Percentiles rank a stretch among this genome's conserved stretches.
Evolutionary conservation across 1,284 basidiomycete genomes (phyloP).

Genomic region (Fistulinella staudtii): DNA sequence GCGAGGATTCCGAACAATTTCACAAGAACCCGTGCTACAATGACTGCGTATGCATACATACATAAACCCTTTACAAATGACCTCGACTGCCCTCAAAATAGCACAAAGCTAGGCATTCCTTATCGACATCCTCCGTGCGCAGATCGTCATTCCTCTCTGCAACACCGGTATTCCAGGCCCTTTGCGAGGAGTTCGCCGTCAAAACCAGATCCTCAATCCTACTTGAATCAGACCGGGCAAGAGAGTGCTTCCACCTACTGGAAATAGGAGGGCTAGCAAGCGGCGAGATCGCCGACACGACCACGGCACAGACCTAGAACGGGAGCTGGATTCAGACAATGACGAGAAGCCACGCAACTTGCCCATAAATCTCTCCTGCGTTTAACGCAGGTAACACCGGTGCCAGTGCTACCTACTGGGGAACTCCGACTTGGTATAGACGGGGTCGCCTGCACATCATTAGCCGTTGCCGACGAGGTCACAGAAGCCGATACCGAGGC

Average conservation of each 20-base stretch:
- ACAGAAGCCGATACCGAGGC: constrained; percentile 16
- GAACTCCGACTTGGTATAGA: constrained; percentile 13
- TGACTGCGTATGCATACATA: too few relatives aligned
- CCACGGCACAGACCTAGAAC: neutral
- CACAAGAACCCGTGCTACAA: too few relatives aligned
- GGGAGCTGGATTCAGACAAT: neutral
- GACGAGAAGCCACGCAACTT: constrained; percentile 7
- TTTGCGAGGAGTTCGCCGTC: constrained; percentile 15
- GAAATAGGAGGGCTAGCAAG: too few relatives aligned
- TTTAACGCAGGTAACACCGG: constrained; percentile 7
- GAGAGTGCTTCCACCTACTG: constrained; percentile 15
- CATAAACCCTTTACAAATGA: too few relatives aligned
- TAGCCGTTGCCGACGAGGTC: constrained; percentile 19
- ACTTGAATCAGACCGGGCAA: constrained; percentile 15
- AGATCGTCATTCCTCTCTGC: constrained; percentile 29
- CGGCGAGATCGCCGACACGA: constrained; percentile 10
- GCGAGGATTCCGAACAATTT: too few relatives aligned
- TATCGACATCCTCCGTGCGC: constrained; percentile 20
- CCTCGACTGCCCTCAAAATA: too few relatives aligned
- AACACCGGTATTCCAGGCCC: constrained; percentile 30
- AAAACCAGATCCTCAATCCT: constrained; percentile 10
- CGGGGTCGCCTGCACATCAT: constrained; percentile 25
- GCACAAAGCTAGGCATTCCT: too few relatives aligned
- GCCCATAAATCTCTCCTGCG: constrained; percentile 20
- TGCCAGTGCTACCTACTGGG: neutral